Evolutionary conservation across 805 yeast species (phyloP).

Genomic region (Metschnikowia arizonensis): DNA sequence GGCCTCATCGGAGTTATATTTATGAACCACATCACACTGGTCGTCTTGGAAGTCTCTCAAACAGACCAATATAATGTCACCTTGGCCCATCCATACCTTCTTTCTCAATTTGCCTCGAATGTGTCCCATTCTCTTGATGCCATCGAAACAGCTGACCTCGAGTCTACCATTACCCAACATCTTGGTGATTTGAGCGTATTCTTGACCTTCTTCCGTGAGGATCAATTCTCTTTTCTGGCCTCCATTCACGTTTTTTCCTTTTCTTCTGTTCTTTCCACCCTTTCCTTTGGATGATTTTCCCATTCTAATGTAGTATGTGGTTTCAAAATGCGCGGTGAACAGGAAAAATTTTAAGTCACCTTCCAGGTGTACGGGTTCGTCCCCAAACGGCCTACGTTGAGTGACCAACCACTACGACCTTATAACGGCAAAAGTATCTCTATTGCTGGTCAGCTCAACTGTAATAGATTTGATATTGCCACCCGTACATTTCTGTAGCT

Average conservation of each 20-base stretch:
- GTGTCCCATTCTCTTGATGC: constrained; percentile 89
- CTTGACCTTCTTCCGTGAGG: constrained; percentile 94
- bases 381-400: neutral
- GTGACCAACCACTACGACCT: neutral
- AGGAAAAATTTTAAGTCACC: constrained; percentile 4
- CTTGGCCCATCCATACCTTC: constrained; percentile 99
- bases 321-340: neutral
- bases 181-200: constrained; percentile 95
- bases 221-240: constrained; percentile 92
- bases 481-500: neutral
- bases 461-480: neutral
- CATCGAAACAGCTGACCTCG: constrained; percentile 94
- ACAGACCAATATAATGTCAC: constrained; percentile 93
- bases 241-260: constrained; percentile 94
- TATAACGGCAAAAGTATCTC: neutral
- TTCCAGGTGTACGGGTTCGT: constrained; percentile 4
- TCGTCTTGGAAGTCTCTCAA: constrained; percentile 98
- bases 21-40: constrained; percentile 96
- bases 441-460: neutral
- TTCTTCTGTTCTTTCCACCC: constrained; percentile 93
- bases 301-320: constrained; percentile 38
- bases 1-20: constrained; percentile 96
- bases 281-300: constrained; percentile 74
- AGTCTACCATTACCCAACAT: constrained; percentile 98
- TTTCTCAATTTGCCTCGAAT: constrained; percentile 98